A percentile compares a stretch with the other conserved stretches of the same genome.
Conservation (phyloP, 768 basidiomycete species). For the Leccinellum albellum region DNA sequence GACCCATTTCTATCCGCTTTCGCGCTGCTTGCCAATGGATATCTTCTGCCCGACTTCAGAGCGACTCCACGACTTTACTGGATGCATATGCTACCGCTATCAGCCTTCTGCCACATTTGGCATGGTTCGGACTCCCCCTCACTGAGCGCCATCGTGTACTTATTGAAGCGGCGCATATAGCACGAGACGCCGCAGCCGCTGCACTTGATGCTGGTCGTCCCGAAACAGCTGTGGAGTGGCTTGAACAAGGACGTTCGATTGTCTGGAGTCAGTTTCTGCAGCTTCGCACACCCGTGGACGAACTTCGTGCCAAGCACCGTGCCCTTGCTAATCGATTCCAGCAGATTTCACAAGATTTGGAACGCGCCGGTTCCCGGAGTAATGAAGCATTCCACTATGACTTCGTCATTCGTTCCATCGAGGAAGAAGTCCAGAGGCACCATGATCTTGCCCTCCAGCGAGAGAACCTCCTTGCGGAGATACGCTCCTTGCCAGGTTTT, state of each 20-base stretch:
- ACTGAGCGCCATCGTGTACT: not conserved
- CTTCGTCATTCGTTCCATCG: no score
- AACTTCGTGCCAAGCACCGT: not conserved
- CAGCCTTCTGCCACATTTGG: not conserved
- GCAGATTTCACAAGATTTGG: not conserved
- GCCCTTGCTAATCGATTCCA: not conserved
- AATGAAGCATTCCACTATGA: not conserved
- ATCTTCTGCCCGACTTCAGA: not conserved
- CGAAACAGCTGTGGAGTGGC: not conserved
- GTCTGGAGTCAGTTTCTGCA: not conserved
- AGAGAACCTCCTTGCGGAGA: not conserved
- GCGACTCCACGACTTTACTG: no score
- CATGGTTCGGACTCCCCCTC: not conserved
- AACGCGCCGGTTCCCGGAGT: not conserved
- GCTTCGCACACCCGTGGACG: not conserved
- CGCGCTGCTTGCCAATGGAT: not conserved
- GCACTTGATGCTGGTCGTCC: not conserved
- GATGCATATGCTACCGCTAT: not conserved
- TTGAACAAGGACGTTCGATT: not conserved
- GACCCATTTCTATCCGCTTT: not conserved
- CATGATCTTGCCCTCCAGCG: not conserved
- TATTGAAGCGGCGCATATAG: not conserved
- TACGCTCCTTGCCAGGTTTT: not conserved
- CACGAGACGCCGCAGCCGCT: not conserved
- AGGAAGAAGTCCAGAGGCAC: not conserved